phyloP scores from a whole-genome alignment of 495 filamentous ascomycete genomes.

The Cairneyella variabilis region DNA sequence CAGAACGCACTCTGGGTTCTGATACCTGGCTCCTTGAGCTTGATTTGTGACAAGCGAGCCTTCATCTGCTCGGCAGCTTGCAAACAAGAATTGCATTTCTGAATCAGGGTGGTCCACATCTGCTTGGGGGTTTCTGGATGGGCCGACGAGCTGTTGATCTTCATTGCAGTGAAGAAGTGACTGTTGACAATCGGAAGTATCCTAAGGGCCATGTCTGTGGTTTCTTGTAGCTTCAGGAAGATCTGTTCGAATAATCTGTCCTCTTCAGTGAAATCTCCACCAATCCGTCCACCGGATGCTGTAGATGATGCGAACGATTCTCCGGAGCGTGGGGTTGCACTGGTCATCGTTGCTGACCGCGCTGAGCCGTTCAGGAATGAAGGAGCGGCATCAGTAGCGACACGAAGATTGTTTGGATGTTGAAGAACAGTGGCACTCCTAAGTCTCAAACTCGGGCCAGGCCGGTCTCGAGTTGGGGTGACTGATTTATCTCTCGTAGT shows the following conservation, averaged over 20 bases:
- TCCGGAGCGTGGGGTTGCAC: constrained; percentile 67
- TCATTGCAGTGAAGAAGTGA: constrained; percentile 53
- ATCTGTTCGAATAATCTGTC: constrained; percentile 79
- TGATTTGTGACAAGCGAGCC: constrained; percentile 68
- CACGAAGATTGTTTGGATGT: constrained; percentile 51
- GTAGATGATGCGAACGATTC: constrained; percentile 69
- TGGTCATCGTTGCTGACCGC: constrained; percentile 43
- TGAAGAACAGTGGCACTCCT: constrained; percentile 62
- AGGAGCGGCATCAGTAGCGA: constrained; percentile 42
- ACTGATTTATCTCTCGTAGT: constrained; percentile 49
- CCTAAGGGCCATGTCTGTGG: constrained; percentile 62
- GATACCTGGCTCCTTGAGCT: constrained; percentile 75
- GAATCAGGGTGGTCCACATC: constrained; percentile 65
- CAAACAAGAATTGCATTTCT: constrained; percentile 59
- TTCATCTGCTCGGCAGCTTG: constrained; percentile 66
- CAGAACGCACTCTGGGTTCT: constrained; percentile 78
- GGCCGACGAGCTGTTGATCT: constrained; percentile 36
- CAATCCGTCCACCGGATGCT: constrained; percentile 33
- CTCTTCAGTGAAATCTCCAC: constrained; percentile 62
- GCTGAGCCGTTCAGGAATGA: constrained; percentile 39
- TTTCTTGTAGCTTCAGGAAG: constrained; percentile 64
- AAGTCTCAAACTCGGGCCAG: constrained; percentile 40
- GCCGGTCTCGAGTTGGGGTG: constrained; percentile 59
- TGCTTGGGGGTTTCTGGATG: constrained; percentile 51
- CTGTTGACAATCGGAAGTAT: constrained; percentile 60